Base-by-base conservation (phyloP, 768 basidiomycete species). In the Lactifluus subvellereus region DNA sequence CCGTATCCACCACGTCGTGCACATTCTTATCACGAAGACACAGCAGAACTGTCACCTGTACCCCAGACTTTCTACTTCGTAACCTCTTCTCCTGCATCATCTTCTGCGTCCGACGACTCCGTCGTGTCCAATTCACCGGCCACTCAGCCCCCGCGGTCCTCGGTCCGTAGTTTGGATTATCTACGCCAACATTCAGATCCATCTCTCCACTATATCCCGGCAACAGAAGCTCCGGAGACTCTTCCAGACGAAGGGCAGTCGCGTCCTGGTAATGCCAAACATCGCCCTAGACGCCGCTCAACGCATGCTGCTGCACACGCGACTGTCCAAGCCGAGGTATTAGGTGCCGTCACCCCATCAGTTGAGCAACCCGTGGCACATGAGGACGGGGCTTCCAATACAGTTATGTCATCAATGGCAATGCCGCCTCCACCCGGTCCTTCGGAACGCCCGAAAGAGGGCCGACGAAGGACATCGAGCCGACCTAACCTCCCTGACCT, bases 401-500 rank as follows among this genome's bases (percentile, higher is more conserved):
- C 38, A 1, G 8, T 57, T 51, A 57, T 37, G 61, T 62, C 61
- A 62, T 62, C 61, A 9, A 27, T 55, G 20, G 48, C 52, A 35
- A n/a, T 57, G 16, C 37, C 51, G 40, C 38, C 66, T 57, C 47
- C 53, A 42, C 32, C 66, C n/a, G 43, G 40, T 38, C 50, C 42
- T 40, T 33, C 54, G 11, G 66, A 71, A 22, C 64, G 52, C 14
- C 30, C 69, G 30, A 66, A 65, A 59, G 69, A 68, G 50, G 67
- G 63, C 42, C 67, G 70, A 20, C 67, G 66, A 53, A 69, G 71
- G 59, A 71, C 71, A 37, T 69, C 69, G 0, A 71, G 70, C 54
- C 63, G 70, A 7, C 65, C 73, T 16, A 65, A 69, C 54, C 65
- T 71, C 49, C 66, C 64, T 62, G 69, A 74, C 42, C 77, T 91